These are phyloP conservation scores for Nigrospora oryzae DNA, from an alignment of 2,329 filamentous ascomycete species.

Conservation along the genomic window DNA sequence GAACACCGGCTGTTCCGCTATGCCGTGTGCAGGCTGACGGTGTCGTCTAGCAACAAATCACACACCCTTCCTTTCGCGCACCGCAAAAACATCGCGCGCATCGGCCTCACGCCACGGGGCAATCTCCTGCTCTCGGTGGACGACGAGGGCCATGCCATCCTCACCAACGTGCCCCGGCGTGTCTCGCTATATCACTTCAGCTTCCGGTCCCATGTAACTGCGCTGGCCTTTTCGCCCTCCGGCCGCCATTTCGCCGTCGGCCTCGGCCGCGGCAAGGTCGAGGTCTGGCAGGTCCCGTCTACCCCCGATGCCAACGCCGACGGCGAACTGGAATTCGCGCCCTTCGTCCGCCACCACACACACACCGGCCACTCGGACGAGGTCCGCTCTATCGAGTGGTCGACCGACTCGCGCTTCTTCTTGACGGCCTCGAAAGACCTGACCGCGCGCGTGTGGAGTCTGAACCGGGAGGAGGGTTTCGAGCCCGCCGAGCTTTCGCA, in stretches of 20 bases:
- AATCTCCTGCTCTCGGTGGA: slow-evolving; percentile 91
- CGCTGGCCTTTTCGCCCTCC: slow-evolving; percentile 84
- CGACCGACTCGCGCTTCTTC: slow-evolving; percentile 91
- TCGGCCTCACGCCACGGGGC: slow-evolving; percentile 82
- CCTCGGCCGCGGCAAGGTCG: slow-evolving; percentile 68
- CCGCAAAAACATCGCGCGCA: slow-evolving; percentile 81
- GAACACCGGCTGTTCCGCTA: not conserved
- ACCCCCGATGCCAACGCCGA: slow-evolving; percentile 72
- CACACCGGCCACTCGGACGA: slow-evolving; percentile 85
- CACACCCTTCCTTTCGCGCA: slow-evolving; percentile 84
- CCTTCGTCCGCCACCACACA: slow-evolving; percentile 81
- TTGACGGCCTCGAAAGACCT: slow-evolving; percentile 86
- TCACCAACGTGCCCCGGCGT: slow-evolving; percentile 81
- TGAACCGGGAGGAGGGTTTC: slow-evolving; percentile 80
- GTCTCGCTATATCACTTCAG: slow-evolving; percentile 91
- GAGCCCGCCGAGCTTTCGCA: slow-evolving; percentile 84
- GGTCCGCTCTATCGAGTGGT: slow-evolving; percentile 87
- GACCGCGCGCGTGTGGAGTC: slow-evolving; percentile 90
- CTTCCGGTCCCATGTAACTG: slow-evolving; percentile 75
- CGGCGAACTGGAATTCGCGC: slow-evolving; percentile 87
- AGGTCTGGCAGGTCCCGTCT: slow-evolving; percentile 93
- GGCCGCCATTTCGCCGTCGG: slow-evolving; percentile 87
- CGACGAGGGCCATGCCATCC: slow-evolving; percentile 85
- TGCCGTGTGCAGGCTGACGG: slow-evolving; percentile 20
- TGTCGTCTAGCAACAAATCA: slow-evolving; percentile 63